These are phyloP conservation scores for Chalciporus chontae DNA, from an alignment of 768 basidiomycete genomes.

Conservation along the genomic window DNA sequence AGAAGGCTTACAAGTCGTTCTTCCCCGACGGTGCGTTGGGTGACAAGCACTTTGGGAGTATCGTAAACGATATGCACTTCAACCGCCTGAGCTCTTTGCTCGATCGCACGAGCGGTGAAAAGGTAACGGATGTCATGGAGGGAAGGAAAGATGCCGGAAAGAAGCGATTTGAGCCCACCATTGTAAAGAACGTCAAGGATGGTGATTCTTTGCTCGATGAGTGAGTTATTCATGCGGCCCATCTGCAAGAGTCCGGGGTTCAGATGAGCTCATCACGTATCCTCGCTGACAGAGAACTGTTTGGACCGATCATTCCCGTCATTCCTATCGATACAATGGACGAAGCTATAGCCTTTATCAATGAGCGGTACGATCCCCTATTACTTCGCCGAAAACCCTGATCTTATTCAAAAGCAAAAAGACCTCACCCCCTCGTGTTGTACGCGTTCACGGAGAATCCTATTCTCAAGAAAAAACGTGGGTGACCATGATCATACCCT, in stretches of 20 bases:
- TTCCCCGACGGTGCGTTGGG: conserved; percentile 51
- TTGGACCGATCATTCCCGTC: conserved; percentile 69
- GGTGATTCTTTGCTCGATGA: conserved; percentile 61
- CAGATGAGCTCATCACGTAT: neutral
- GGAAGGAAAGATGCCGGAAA: conserved; percentile 34
- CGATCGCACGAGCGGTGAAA: conserved; percentile 49
- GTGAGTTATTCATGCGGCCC: conserved; percentile 31
- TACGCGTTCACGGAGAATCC: conserved; percentile 60
- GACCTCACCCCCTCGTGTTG: conserved; percentile 56
- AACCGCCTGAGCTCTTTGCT: conserved; percentile 51
- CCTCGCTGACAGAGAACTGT: conserved; percentile 52
- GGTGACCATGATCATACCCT: conserved; percentile 5
- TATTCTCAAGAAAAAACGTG: conserved; percentile 37
- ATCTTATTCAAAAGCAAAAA: conserved; percentile 21
- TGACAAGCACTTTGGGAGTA: conserved; percentile 42
- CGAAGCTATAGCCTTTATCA: conserved; percentile 55
- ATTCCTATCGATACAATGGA: conserved; percentile 52
- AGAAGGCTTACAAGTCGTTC: conserved; percentile 43
- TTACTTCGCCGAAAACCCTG: neutral
- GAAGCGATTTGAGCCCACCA: conserved; percentile 53
- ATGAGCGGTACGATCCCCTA: conserved; percentile 39
- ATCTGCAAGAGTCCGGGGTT: neutral
- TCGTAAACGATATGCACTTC: conserved; percentile 54
- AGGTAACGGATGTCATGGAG: conserved; percentile 48
- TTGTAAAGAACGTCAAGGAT: conserved; percentile 50